Evolutionary conservation across 345 rosid species (phyloP).

Genomic region (Aquilaria malaccensis): DNA sequence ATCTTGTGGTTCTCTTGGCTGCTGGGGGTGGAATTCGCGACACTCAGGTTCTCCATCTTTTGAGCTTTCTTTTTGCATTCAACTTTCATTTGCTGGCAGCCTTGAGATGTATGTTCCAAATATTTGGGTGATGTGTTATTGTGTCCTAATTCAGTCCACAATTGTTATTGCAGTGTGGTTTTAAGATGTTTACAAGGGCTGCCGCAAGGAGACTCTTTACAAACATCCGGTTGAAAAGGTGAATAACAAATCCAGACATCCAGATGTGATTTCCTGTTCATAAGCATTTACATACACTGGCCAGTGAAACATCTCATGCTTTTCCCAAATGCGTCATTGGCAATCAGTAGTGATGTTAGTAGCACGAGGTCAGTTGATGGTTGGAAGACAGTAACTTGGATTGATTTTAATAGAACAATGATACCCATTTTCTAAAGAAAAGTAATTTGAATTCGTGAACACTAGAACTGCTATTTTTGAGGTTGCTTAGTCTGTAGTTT

Average conservation of each 20-base stretch:
- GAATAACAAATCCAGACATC: not conserved
- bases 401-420: too few species aligned
- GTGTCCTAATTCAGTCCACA: not conserved
- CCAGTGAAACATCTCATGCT: too few species aligned
- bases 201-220: conserved; percentile 94
- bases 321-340: too few species aligned
- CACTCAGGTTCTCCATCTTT: conserved; percentile 60
- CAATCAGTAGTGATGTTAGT: too few species aligned
- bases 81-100: not conserved
- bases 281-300: too few species aligned
- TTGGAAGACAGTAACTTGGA: too few species aligned
- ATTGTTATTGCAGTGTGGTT: conserved; percentile 69
- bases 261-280: too few species aligned
- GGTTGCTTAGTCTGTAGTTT: too few species aligned
- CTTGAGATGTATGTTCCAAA: not conserved
- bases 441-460: too few species aligned
- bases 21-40: conserved; percentile 98
- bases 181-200: conserved; percentile 98
- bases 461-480: too few species aligned
- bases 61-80: conserved; percentile 1
- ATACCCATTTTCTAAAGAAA: too few species aligned
- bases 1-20: conserved; percentile 74
- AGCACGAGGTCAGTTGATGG: too few species aligned
- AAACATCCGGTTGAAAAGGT: conserved; percentile 85
- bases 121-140: conserved; percentile 6